Evolutionary conservation across 371 early-diverging fungal species (phyloP).

Genomic region (Mucor racemosus): DNA sequence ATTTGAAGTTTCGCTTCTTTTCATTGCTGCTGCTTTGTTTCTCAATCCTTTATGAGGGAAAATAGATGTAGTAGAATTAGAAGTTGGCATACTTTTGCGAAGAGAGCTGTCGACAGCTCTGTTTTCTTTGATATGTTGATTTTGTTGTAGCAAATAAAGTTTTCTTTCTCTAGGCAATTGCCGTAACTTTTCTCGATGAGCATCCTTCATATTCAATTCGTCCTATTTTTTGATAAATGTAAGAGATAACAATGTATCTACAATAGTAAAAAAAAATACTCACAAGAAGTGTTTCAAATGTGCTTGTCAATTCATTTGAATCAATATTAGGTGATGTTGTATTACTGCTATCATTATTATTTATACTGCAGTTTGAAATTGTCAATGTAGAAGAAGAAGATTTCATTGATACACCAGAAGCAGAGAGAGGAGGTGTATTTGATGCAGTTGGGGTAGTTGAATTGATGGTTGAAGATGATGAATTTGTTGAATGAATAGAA

Average conservation of each 20-base stretch:
- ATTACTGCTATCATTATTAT: not conserved
- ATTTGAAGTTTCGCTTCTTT: slow-evolving; percentile 31
- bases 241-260: not conserved
- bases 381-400: not conserved
- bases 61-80: slow-evolving; percentile 27
- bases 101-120: not conserved
- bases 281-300: slow-evolving; percentile 35
- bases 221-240: slow-evolving; percentile 33
- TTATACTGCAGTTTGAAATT: not conserved
- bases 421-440: not conserved
- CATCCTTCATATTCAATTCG: slow-evolving; percentile 65
- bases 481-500: slow-evolving; percentile 6
- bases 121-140: slow-evolving; percentile 49
- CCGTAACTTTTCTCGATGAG: slow-evolving; percentile 53
- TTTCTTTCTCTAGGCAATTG: slow-evolving; percentile 56
- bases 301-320: slow-evolving; percentile 13
- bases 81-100: slow-evolving; percentile 16
- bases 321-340: not conserved
- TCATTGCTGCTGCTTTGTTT: slow-evolving; percentile 27
- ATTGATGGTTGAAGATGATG: not conserved
- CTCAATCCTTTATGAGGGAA: slow-evolving; percentile 27
- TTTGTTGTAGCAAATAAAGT: slow-evolving; percentile 56
- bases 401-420: not conserved
- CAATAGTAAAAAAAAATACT: not conserved
- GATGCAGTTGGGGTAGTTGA: not conserved